Evolutionary conservation across 2,329 filamentous ascomycete genomes (phyloP), one percentile per base, ranked within the genome.

Genomic region (Neonectria neomacrospora): DNA sequence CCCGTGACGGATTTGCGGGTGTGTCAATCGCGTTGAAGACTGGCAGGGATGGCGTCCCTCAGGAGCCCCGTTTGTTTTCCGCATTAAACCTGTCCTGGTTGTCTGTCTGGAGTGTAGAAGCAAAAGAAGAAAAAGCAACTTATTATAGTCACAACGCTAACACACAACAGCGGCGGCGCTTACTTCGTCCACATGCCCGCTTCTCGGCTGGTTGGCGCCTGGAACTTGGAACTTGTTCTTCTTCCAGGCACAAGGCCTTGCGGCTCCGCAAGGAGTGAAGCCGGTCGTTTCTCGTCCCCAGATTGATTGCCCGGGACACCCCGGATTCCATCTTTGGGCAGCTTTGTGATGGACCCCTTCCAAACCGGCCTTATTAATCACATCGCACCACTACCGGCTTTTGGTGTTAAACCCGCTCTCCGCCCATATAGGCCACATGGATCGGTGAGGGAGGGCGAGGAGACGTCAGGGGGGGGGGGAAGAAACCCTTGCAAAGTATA

Each of bases 281-380:
- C 63, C 67, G 63, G 67, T 30, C 44, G 23, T 62, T 67, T 67
- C 52, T 69, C 67, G 63, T 68, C 39, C 54, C 51, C 42, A 47
- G 45, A 54, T 32, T 20, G 32, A 16, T 41, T 47, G 3, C 41
- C 60, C 65, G 65, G 62, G 45, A 62, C 26, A 62, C 64, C 51
- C 65, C 58, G 65, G 65, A 63, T 67, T 64, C 44, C 37, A 22
- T 16, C 11, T 10, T 45, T 37, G 48, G 2, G 39, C 54, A 39
- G 34, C 18, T 34, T 26, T 30, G 37, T 8, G n/a, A 63, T 30
- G 34, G 50, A 7, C 48, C 28, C 45, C 39, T 45, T 23, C 23
- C 16, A 59, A 48, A 47, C 23, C 30, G 48, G 12, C n/a, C 26
- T 32, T 18, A 41, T 28, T 26, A n/a, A n/a, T n/a, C 22, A 45